phyloP scores from a whole-genome alignment of 2,329 filamentous ascomycete species.

The Fusarium continuum region DNA sequence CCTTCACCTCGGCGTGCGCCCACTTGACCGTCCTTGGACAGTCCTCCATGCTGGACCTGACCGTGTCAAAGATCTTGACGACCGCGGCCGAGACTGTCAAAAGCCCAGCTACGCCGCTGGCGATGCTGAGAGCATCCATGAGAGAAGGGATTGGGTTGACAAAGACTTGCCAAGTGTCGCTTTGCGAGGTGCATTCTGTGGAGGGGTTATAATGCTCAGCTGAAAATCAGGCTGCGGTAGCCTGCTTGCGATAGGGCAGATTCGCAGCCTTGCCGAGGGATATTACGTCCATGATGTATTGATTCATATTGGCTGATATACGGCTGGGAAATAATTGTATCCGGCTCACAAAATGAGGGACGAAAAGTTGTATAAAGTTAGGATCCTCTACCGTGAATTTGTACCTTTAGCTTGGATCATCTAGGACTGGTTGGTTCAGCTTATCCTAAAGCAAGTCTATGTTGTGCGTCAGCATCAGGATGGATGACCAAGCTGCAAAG shows the following conservation, averaged over 20 bases:
- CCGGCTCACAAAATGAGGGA: not conserved
- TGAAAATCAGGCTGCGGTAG: conserved; percentile 14
- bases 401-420: too few species aligned
- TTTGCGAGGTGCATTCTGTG: not conserved
- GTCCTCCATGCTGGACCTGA: conserved; percentile 5
- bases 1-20: conserved; percentile 16
- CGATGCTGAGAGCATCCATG: conserved; percentile 21
- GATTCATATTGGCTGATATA: not conserved
- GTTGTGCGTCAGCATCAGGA: not conserved
- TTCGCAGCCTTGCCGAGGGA: conserved; percentile 4
- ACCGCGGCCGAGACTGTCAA: conserved; percentile 10
- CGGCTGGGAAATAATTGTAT: not conserved
- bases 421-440: too few species aligned
- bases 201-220: not conserved
- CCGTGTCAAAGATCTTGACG: conserved; percentile 5
- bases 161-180: not conserved
- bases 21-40: conserved; percentile 8
- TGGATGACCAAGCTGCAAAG: not conserved
- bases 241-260: not conserved
- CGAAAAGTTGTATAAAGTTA: too few species aligned
- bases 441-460: not conserved
- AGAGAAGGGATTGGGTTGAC: too few species aligned
- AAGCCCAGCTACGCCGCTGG: conserved; percentile 17
- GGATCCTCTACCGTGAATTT: not conserved
- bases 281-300: conserved; percentile 18